phyloP scores from a whole-genome alignment of 1,284 basidiomycete species.

The Ustilago vetiveriae region DNA sequence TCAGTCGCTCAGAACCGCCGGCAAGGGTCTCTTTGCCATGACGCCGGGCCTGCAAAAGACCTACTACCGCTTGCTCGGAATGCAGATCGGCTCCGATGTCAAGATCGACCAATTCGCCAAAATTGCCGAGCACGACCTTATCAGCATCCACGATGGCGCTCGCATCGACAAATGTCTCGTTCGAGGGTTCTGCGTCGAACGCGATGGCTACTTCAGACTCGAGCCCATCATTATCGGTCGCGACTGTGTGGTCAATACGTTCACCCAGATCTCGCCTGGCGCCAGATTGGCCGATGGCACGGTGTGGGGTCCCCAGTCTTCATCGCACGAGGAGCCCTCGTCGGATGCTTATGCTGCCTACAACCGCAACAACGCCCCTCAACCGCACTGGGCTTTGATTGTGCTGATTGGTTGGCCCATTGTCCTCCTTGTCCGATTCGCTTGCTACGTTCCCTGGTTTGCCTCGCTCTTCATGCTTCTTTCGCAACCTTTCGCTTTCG shows the following conservation, averaged over 20 bases:
- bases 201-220: slow-evolving; percentile 66
- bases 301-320: slow-evolving; percentile 66
- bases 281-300: slow-evolving; percentile 65
- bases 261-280: slow-evolving; percentile 66
- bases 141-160: slow-evolving; percentile 66
- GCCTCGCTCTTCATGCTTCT: slow-evolving; percentile 66
- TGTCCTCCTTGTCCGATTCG: slow-evolving; percentile 54
- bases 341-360: slow-evolving; percentile 66
- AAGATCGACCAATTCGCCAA: slow-evolving; percentile 63
- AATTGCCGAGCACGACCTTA: slow-evolving; percentile 64
- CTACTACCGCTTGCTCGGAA: slow-evolving; percentile 65
- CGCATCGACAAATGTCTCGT: slow-evolving; percentile 65
- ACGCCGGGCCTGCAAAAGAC: slow-evolving; percentile 59
- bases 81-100: slow-evolving; percentile 65
- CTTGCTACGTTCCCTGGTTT: slow-evolving; percentile 66
- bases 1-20: slow-evolving; percentile 65
- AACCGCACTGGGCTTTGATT: slow-evolving; percentile 60
- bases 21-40: slow-evolving; percentile 65
- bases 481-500: slow-evolving; percentile 64
- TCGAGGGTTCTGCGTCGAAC: slow-evolving; percentile 66
- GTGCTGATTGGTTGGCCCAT: slow-evolving; percentile 62
- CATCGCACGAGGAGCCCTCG: slow-evolving; percentile 65
- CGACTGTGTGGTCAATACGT: slow-evolving; percentile 67
- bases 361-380: slow-evolving; percentile 61
- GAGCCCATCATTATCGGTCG: slow-evolving; percentile 66